phyloP scores from a whole-genome alignment of 163 green algal genomes.

The Scenedesmus sp. region DNA sequence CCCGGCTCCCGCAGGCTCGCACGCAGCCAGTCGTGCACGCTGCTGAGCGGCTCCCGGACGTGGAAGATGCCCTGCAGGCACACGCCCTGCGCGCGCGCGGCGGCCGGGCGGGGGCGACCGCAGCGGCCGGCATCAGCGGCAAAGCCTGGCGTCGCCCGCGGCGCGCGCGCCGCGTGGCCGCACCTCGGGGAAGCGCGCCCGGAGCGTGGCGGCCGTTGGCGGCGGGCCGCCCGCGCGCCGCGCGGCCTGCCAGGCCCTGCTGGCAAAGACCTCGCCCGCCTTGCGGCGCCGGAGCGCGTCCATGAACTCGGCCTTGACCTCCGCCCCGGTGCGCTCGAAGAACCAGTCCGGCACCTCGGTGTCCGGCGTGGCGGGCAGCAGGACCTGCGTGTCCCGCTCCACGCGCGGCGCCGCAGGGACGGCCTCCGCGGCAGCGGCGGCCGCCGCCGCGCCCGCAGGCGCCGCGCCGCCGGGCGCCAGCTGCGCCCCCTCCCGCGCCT shows the following conservation, averaged over 20 bases:
- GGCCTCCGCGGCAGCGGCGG: not conserved
- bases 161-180: not conserved
- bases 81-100: constrained; percentile 53
- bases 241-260: constrained; percentile 59
- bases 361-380: constrained; percentile 54
- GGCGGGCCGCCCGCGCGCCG: constrained; percentile 22
- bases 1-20: constrained; percentile 58
- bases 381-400: constrained; percentile 33
- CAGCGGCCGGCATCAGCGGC: too few species aligned
- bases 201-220: constrained; percentile 47
- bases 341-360: constrained; percentile 77
- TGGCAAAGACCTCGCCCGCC: constrained; percentile 59
- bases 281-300: constrained; percentile 8
- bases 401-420: constrained; percentile 24
- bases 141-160: too few species aligned
- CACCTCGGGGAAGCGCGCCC: constrained; percentile 73
- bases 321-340: constrained; percentile 66
- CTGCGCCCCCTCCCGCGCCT: not conserved
- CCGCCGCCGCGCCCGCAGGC: not conserved
- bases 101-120: too few species aligned
- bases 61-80: constrained; percentile 72
- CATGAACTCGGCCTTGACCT: constrained; percentile 45
- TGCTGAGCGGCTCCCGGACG: constrained; percentile 56
- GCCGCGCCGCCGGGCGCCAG: not conserved
- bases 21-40: constrained; percentile 71